phyloP scores from a whole-genome alignment of 768 basidiomycete species.

The Naganishia vishniacii region DNA sequence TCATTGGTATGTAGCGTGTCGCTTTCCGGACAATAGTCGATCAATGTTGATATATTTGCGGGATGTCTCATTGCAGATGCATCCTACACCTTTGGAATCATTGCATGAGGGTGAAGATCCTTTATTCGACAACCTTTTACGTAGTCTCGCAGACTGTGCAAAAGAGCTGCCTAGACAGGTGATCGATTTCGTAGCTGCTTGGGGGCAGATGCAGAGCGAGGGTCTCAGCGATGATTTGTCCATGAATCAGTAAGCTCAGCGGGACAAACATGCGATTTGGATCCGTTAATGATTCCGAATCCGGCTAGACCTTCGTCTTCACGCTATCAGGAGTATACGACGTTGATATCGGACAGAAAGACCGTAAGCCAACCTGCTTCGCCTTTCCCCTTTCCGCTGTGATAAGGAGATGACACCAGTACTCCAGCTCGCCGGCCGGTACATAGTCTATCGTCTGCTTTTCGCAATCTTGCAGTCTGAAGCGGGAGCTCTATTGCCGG shows the following conservation, averaged over 20 bases:
- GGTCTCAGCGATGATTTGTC: conserved; percentile 2
- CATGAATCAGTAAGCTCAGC: background rate
- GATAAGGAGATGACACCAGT: too few relatives aligned
- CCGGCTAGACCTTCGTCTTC: conserved; percentile 14
- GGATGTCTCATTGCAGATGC: background rate
- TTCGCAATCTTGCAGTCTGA: conserved; percentile 16
- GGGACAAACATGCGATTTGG: background rate
- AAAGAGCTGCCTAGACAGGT: conserved; percentile 19
- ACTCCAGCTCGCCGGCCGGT: conserved; percentile 16
- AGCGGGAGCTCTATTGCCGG: background rate
- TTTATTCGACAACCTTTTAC: conserved; percentile 14
- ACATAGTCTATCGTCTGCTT: conserved; percentile 25
- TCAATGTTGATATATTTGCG: background rate
- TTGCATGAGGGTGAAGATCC: conserved; percentile 19
- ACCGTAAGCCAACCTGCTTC: background rate
- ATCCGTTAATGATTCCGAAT: too few relatives aligned
- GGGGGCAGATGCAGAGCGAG: conserved; percentile 23
- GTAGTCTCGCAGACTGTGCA: conserved; percentile 6
- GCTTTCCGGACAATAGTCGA: background rate
- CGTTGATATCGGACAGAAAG: conserved; percentile 17
- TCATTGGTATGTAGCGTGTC: conserved; percentile 18
- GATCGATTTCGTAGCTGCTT: conserved; percentile 11
- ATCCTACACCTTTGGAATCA: conserved; percentile 1
- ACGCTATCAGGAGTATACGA: conserved; percentile 3
- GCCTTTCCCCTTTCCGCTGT: too few relatives aligned